Evolutionary conservation across 805 yeast species (phyloP), one percentile per base, ranked within the genome.

Genomic region (Naumovozyma dairenensis): DNA sequence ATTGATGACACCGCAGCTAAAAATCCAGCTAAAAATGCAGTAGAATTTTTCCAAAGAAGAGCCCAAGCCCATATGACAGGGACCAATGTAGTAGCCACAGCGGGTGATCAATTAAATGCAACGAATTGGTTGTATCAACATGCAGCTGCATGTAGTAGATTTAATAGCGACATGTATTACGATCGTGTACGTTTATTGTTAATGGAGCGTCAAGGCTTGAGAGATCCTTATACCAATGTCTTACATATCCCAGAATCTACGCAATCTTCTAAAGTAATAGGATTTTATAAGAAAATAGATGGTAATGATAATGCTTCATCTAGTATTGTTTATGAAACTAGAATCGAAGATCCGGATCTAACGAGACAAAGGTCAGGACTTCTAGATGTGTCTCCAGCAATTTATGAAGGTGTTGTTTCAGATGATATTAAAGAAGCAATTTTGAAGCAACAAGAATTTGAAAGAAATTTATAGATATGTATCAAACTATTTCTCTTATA

Each of bases 151-250:
- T 74, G 86, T 3, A 67, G 80, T 42, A 76, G 75, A 33, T 82
- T 72, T 52, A 92, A 92, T 55, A 61, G 72, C 21, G 68, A 68
- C 37, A 59, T 86, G 30, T 57, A 69, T 24, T 72, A 70, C 34
- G 74, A 80, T 38, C 65, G 87, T 41, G 63, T 61, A 15, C 69
- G 71, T 16, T 61, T 70, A 25, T 54, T 69, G 15, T 64, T 60
- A 31, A 57, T 62, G 26, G 60, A 57, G 15, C 48, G 49, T 15
- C 67, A 75, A 32, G 87, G 87, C 1, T 54, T 72, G 15, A 75
- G 77, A 50, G 97, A 89, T 53, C 72, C 80, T 1, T 89, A 86
- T 55, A 81, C 95, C 0, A 93, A 93, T n/a, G 66, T 80, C 21
- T 65, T 69, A 24, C 84, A 85, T 53, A 74, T 73, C 21, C 96